Base-by-base conservation (phyloP, 202 grass and related monocot genomes). In the Zizania palustris region DNA sequence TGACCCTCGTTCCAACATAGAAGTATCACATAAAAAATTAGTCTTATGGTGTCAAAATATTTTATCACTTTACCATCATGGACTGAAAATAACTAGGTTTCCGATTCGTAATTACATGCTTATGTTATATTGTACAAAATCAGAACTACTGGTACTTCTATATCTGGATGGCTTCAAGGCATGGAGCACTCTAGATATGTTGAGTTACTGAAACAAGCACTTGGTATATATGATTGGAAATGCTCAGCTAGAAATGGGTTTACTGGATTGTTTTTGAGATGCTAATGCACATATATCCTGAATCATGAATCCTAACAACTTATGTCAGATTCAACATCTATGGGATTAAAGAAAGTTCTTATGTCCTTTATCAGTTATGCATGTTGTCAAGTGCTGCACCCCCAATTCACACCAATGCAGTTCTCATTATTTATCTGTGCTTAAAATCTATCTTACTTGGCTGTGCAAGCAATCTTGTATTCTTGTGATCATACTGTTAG, bases 151-250 rank as follows among this genome's bases (percentile, higher is more conserved):
- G 43, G 10, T 36, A 78, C 62, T 53, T 51, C 10, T 1, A 54
- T 78, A 67, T 42, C 37, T 3, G 38, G 37, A 78, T 78, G 6
- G 8, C 55, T 55, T 77, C 22, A 55, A 67, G 33, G 18, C 51
- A 66, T 13, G 33, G 20, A 66, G 12, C 48, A 53, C 34, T 12
- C 33, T 28, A 28, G 28, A 56, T 56, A 38, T 77, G 5, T 28
- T 28, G 6, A n/a, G 0, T 66, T n/a, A n/a, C 14, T 56, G 9
- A 15, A 67, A 36, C 48, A 55, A 67, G 33, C 20, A 44, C 2
- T 67, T 78, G 19, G 0, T 5, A 19, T 57, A 1, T 20, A 67
- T 19, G 9, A 44, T 54, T 42, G 19, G 8, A 28, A 49, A 38
- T 44, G 38, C 9, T 78, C 34, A 56, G 14, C 37, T 67, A 56